Percentiles rank a stretch among this genome's conserved stretches.
Conservation (phyloP, 139 green algal genomes). For the Chlamydomonas schloesseri region DNA sequence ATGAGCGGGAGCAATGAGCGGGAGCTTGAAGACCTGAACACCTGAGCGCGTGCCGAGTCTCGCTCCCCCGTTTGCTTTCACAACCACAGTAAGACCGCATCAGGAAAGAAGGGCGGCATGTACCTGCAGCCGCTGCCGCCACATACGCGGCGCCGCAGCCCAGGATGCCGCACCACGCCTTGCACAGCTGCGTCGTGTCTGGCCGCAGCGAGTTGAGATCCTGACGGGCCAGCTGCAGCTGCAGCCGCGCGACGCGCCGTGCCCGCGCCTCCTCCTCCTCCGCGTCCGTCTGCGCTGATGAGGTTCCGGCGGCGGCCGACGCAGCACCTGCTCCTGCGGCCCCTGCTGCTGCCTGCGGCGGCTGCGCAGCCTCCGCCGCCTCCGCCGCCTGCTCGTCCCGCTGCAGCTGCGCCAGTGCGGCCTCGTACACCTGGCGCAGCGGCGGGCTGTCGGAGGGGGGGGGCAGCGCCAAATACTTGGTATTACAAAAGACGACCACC, state of each 20-base stretch:
- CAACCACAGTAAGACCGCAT: not conserved
- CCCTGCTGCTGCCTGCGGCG: not conserved
- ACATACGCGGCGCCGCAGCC: not conserved
- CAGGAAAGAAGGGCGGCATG: not conserved
- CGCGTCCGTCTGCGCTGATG: not conserved
- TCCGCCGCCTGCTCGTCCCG: not conserved
- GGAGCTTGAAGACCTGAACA: not conserved
- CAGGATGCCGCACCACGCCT: not conserved
- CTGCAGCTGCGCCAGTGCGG: not conserved
- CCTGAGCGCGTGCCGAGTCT: not conserved
- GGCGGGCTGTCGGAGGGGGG: not conserved
- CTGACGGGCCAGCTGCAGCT: not conserved
- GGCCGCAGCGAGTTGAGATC: slow-evolving; percentile 1
- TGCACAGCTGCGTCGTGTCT: slow-evolving; percentile 27
- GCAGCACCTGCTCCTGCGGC: not conserved
- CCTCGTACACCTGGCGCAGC: slow-evolving; percentile 11
- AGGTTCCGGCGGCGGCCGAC: not conserved
- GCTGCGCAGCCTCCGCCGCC: not conserved
- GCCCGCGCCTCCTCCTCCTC: not conserved
- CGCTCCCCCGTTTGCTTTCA: no score
- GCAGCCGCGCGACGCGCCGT: not conserved
- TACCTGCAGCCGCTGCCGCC: slow-evolving; percentile 6
- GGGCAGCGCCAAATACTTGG: no score
- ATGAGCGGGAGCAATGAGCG: not conserved
- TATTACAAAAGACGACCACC: no score